Conservation (phyloP, 2,329 filamentous ascomycete species). For the Rhynchosporium agropyri region DNA sequence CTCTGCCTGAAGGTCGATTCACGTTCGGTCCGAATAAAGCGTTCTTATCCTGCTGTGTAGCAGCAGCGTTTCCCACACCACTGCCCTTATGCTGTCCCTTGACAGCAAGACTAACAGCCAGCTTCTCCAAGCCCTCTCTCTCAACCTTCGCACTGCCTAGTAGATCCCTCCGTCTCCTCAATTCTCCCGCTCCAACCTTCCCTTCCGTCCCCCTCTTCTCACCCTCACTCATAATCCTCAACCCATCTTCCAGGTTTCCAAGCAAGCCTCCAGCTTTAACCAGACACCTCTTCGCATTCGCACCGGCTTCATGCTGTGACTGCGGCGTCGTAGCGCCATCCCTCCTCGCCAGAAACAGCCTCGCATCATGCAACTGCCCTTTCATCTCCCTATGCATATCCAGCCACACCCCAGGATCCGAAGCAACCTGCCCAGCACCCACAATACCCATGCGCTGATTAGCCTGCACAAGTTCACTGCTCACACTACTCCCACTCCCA, state of each 20-base stretch:
- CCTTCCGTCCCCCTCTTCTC: constrained; percentile 40
- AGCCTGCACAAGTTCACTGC: constrained; percentile 39
- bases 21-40: constrained; percentile 50
- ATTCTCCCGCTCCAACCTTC: constrained; percentile 70
- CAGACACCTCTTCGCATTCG: constrained; percentile 74
- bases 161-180: constrained; percentile 71
- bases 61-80: constrained; percentile 29
- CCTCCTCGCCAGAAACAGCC: constrained; percentile 65
- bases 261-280: constrained; percentile 69
- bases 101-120: constrained; percentile 62
- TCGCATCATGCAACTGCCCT: constrained; percentile 66
- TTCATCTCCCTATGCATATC: constrained; percentile 78
- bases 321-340: constrained; percentile 61
- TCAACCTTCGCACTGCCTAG: constrained; percentile 71
- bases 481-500: constrained; percentile 41
- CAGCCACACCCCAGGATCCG: constrained; percentile 62
- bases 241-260: constrained; percentile 64
- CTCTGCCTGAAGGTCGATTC: constrained; percentile 56
- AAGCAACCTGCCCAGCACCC: constrained; percentile 32
- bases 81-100: constrained; percentile 44
- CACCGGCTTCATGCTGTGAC: constrained; percentile 64
- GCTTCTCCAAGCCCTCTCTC: constrained; percentile 72
- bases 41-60: constrained; percentile 46
- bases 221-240: constrained; percentile 58
- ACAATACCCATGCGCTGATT: constrained; percentile 31